phyloP scores from a whole-genome alignment of 2,329 filamentous ascomycete genomes.

The Colletotrichum gigasporum region DNA sequence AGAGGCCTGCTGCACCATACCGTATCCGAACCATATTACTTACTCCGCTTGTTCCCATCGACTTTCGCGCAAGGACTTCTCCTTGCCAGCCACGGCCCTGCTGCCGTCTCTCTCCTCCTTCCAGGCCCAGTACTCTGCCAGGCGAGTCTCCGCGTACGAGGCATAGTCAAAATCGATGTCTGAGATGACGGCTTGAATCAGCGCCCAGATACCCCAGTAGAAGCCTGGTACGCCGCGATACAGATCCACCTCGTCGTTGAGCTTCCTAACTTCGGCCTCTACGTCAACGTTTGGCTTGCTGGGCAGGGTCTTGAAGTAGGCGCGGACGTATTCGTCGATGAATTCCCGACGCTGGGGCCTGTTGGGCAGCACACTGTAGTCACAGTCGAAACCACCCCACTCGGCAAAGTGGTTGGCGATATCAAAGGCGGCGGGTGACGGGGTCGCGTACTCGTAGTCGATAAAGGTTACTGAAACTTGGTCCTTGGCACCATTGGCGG shows the following conservation, averaged over 20 bases:
- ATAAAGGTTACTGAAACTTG: slow-evolving; percentile 81
- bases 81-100: slow-evolving; percentile 59
- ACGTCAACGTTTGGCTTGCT: slow-evolving; percentile 55
- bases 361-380: slow-evolving; percentile 85
- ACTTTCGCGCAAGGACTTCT: slow-evolving; percentile 78
- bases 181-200: slow-evolving; percentile 94
- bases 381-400: slow-evolving; percentile 97
- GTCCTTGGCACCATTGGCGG: slow-evolving; percentile 43
- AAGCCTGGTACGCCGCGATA: slow-evolving; percentile 93
- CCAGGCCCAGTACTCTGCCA: slow-evolving; percentile 95
- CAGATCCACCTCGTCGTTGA: slow-evolving; percentile 84
- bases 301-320: slow-evolving; percentile 70
- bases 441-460: slow-evolving; percentile 97
- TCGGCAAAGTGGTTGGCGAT: slow-evolving; percentile 98
- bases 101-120: slow-evolving; percentile 77
- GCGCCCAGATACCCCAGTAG: slow-evolving; percentile 91
- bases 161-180: slow-evolving; percentile 98
- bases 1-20: neutral
- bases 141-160: slow-evolving; percentile 83
- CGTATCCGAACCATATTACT: too few species aligned
- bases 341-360: slow-evolving; percentile 81
- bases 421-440: slow-evolving; percentile 94
- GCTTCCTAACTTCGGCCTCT: slow-evolving; percentile 71
- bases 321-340: slow-evolving; percentile 81
- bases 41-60: slow-evolving; percentile 74